phyloP scores from a whole-genome alignment of 192 early-diverging fungal genomes.

The Phlyctochytrium bullatum region DNA sequence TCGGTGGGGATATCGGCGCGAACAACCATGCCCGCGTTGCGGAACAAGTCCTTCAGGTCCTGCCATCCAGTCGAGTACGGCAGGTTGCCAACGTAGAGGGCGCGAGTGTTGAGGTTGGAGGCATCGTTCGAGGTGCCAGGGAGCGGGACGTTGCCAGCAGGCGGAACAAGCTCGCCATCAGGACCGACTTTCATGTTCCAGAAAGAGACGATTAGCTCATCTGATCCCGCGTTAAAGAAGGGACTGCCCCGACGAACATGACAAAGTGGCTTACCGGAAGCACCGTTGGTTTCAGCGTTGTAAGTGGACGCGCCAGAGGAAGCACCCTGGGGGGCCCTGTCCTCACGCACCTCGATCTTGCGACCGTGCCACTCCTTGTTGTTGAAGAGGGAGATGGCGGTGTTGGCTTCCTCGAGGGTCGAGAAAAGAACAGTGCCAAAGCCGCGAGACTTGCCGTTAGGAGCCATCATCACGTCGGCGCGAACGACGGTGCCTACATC shows the following conservation, averaged over 20 bases:
- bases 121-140: slow-evolving; percentile 32
- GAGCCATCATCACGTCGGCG: slow-evolving; percentile 37
- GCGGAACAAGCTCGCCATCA: slow-evolving; percentile 1
- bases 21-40: slow-evolving; percentile 64
- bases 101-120: slow-evolving; percentile 22
- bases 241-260: too few relatives aligned
- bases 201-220: too few relatives aligned
- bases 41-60: slow-evolving; percentile 58
- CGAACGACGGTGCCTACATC: slow-evolving; percentile 41
- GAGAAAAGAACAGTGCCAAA: slow-evolving; percentile 48
- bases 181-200: background rate
- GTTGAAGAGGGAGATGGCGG: slow-evolving; percentile 44
- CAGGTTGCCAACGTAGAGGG: slow-evolving; percentile 55
- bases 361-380: slow-evolving; percentile 49
- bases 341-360: slow-evolving; percentile 49
- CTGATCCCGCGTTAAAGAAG: too few relatives aligned
- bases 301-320: slow-evolving; percentile 14
- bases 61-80: slow-evolving; percentile 53
- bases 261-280: too few relatives aligned
- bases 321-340: slow-evolving; percentile 34
- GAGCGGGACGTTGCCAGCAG: slow-evolving; percentile 26
- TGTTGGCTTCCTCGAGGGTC: slow-evolving; percentile 39
- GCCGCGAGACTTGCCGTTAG: slow-evolving; percentile 40
- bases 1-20: slow-evolving; percentile 62
- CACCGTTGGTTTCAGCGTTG: slow-evolving; percentile 5